Conservation (phyloP, 805 yeast genomes). For the Candida ascalaphidarum region DNA sequence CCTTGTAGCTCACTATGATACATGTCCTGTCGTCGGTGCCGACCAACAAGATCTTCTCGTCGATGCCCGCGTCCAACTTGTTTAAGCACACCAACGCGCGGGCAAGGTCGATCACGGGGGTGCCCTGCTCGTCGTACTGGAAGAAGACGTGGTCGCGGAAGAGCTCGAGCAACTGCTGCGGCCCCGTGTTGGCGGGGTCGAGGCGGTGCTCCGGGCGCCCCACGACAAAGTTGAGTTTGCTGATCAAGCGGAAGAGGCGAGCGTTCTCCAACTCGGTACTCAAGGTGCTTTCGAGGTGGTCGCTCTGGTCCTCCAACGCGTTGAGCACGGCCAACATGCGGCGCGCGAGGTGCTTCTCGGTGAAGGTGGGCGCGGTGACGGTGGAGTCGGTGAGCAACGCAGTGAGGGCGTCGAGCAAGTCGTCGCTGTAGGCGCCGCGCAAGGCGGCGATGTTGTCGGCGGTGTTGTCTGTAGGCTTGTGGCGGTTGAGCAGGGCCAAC, state of each 20-base stretch:
- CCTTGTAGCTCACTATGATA: slow-evolving; percentile 77
- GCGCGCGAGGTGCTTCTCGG: slow-evolving; percentile 12
- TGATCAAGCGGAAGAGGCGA: slow-evolving; percentile 69
- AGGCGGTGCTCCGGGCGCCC: slow-evolving; percentile 56
- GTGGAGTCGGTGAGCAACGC: slow-evolving; percentile 9
- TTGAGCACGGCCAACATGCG: slow-evolving; percentile 40
- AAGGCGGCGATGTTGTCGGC: slow-evolving; percentile 8
- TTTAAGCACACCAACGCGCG: slow-evolving; percentile 74
- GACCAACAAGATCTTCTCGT: slow-evolving; percentile 72
- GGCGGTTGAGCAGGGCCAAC: slow-evolving; percentile 35
- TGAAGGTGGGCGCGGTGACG: slow-evolving; percentile 16
- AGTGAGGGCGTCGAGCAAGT: slow-evolving; percentile 29
- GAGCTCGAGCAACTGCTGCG: slow-evolving; percentile 49
- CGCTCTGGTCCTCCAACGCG: slow-evolving; percentile 43
- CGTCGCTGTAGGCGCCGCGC: slow-evolving; percentile 26
- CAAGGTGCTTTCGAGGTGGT: slow-evolving; percentile 53
- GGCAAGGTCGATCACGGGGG: slow-evolving; percentile 72
- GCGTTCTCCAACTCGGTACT: slow-evolving; percentile 80
- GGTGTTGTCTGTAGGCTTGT: slow-evolving; percentile 13
- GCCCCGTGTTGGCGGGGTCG: slow-evolving; percentile 69
- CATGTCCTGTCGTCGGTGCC: slow-evolving; percentile 83
- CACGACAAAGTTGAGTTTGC: slow-evolving; percentile 71
- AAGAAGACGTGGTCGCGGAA: slow-evolving; percentile 84
- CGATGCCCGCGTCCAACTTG: slow-evolving; percentile 87
- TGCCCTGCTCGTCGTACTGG: slow-evolving; percentile 69